Evolutionary conservation across 768 basidiomycete genomes (phyloP), one percentile per base, ranked within the genome.

Genomic region (Suillus variegatus): DNA sequence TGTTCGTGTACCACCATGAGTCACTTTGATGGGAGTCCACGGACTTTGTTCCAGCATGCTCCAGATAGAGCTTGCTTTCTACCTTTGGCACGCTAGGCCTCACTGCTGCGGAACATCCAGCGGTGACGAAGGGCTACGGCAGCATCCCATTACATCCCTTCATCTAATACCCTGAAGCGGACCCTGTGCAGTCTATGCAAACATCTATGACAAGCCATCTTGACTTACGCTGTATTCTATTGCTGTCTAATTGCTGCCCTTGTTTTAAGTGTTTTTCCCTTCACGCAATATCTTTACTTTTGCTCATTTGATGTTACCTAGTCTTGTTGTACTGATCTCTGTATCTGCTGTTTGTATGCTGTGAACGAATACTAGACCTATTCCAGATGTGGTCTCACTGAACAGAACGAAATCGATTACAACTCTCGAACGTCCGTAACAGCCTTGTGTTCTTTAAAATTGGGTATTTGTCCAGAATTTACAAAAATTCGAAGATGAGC

Each of bases 21-120:
- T 8, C 10, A 20, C 16, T 38, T 16, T 20, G n/a, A n/a, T 47
- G 20, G n/a, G 14, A 35, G 13, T 35, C 16, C 5, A 16, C 13
- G 56, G n/a, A 41, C 3, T 62, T 36, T 20, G 0, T 10, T 43
- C 22, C 6, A 36, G 60, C 40, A 46, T 16, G 36, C 64, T 63
- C 20, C 20, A 18, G 60, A 43, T 22, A 40, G 44, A 46, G 25
- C 36, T 46, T 63, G 32, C 36, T 25, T 22, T 36, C 20, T 38
- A 22, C 60, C 18, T 41, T 32, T 63, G 64, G 64, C 44, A 64
- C 64, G 61, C 35, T 43, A 22, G 4, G 64, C 61, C 64, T 64
- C 36, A 36, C 61, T 64, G 64, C 60, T 64, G 46, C 8, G 64
- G 61, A 63, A 62, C 43, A 63, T 58, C 20, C 20, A 20, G 41